Percentiles rank a stretch among this genome's conserved stretches.
Evolutionary conservation across 352 stramenopile species (phyloP).

Genomic region (Phytophthora pistaciae): DNA sequence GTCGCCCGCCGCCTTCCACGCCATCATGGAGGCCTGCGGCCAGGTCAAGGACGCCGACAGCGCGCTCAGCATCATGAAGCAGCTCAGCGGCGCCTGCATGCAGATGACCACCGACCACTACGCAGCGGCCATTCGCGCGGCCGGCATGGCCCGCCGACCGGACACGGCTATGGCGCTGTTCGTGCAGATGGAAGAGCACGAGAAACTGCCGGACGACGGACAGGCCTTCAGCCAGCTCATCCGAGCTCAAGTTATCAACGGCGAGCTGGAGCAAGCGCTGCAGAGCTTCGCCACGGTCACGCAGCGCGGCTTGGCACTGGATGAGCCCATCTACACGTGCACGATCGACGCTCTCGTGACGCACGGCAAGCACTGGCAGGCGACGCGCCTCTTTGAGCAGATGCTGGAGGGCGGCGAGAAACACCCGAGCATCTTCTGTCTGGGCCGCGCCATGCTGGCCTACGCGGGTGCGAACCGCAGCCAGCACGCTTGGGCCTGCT

Average conservation of each 20-base stretch:
- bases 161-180: constrained; percentile 71
- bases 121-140: constrained; percentile 69
- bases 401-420: constrained; percentile 71
- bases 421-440: constrained; percentile 74
- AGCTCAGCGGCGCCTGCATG: constrained; percentile 37
- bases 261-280: constrained; percentile 69
- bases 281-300: constrained; percentile 74
- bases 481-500: constrained; percentile 70
- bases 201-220: constrained; percentile 49
- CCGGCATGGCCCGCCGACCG: constrained; percentile 62
- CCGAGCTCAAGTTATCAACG: constrained; percentile 79
- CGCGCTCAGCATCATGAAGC: constrained; percentile 58
- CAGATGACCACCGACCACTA: constrained; percentile 54
- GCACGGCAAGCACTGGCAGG: constrained; percentile 71
- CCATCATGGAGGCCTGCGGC: constrained; percentile 77
- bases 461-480: constrained; percentile 80
- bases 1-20: constrained; percentile 76
- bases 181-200: constrained; percentile 69
- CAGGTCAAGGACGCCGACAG: constrained; percentile 62
- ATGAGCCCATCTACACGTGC: constrained; percentile 80
- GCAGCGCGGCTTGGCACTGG: constrained; percentile 57
- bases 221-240: constrained; percentile 79
- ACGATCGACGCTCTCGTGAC: constrained; percentile 78
- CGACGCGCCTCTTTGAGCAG: constrained; percentile 73
- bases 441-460: constrained; percentile 78